These are phyloP conservation scores for Amaranthus hypochondriacus DNA, from an alignment of 148 eudicot genomes.

Conservation along the genomic window DNA sequence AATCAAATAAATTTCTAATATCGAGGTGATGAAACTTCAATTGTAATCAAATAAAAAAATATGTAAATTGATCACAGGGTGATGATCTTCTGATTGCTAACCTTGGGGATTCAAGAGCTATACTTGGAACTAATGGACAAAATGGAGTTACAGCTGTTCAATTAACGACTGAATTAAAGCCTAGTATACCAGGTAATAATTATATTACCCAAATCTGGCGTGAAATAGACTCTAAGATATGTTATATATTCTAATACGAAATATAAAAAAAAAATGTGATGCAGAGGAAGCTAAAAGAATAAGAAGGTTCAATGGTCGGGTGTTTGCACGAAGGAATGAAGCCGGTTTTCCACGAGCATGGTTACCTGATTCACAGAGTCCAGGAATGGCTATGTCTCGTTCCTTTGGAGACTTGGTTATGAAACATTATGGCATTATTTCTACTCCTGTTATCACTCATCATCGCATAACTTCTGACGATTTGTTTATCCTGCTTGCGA, in stretches of 20 bases:
- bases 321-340: conserved; percentile 70
- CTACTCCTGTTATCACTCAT: conserved; percentile 68
- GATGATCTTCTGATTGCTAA: conserved; percentile 76
- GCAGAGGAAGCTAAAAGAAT: conserved; percentile 80
- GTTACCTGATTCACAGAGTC: conserved; percentile 67
- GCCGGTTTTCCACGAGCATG: conserved; percentile 80
- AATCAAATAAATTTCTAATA: too few species aligned
- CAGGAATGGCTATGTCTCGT: conserved; percentile 95
- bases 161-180: conserved; percentile 78
- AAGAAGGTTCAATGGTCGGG: conserved; percentile 64
- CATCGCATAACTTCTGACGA: conserved; percentile 52
- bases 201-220: not conserved
- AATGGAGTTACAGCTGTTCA: conserved; percentile 57
- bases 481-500: conserved; percentile 66
- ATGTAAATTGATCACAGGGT: conserved; percentile 37
- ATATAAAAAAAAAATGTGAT: not conserved
- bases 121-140: conserved; percentile 60
- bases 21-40: too few species aligned
- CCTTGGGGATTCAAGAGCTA: conserved; percentile 93
- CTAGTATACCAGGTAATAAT: conserved; percentile 64
- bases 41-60: too few species aligned
- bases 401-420: conserved; percentile 84
- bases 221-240: not conserved
- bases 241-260: too few species aligned
- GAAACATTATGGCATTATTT: conserved; percentile 74